Base-by-base conservation (phyloP, 1,284 basidiomycete species). In the Austropuccinia psidii region DNA sequence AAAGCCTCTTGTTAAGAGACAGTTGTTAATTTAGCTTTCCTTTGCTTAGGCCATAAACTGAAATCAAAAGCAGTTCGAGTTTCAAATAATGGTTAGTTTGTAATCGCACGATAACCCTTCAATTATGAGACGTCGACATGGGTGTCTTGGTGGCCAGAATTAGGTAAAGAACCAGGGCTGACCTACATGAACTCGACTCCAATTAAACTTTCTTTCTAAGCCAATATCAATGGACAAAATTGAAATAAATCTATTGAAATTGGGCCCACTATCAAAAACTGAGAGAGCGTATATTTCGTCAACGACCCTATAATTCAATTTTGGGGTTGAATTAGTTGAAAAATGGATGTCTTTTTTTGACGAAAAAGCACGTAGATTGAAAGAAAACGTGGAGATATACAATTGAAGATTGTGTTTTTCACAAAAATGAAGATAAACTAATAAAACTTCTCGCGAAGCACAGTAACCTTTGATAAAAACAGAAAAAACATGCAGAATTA, bases 221-320 rank as follows among this genome's bases (percentile, higher is more conserved):
- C n/a, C n/a, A 41, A 3, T 37, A 61, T 43, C 39, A 15, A 61
- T 31, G 24, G 58, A 61, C 27, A 61, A 37, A 43, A 41, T 9
- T 4, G 58, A 61, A 19, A 45, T 45, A 15, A 61, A 61, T 27
- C 45, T 61, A 27, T 29, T 45, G 58, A 27, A 15, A 19, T 11
- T 19, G 11, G 55, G 31, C 8, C 39, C 58, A 27, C 24, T 24
- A 21, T 58, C 41, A 43, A 69, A 58, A 31, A 57, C 67, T 31
- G 67, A 69, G 29, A 69, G 47, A 54, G 35, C 67, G 41, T 69
- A 69, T 9, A 69, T 58, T 43, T 69, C 67, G 43, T 69, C 67
- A 11, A 69, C 67, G 27, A 69, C 47, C 11, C 67, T 69, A 11
- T 8, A 19, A 52, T 24, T 8, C 1, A 54, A 8, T 33, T 27